Conservation (phyloP, 768 basidiomycete genomes). For the Termitomyces sp. region DNA sequence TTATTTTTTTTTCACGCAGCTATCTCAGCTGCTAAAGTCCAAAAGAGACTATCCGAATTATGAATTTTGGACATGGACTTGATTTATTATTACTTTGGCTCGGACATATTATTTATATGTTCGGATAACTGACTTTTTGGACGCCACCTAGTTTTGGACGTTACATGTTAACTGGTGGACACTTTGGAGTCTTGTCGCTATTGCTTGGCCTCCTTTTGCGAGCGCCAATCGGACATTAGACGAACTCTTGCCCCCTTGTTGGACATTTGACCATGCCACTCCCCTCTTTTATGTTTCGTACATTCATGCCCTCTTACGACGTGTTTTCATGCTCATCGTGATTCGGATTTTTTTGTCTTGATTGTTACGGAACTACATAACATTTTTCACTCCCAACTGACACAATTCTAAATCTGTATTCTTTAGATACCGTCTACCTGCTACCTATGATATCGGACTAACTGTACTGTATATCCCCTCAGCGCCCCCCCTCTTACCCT, state of each 20-base stretch:
- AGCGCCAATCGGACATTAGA: slow-evolving; percentile 20
- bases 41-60: slow-evolving; percentile 36
- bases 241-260: slow-evolving; percentile 18
- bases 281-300: background rate
- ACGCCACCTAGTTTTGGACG: slow-evolving; percentile 8
- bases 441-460: background rate
- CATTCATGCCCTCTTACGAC: slow-evolving; percentile 10
- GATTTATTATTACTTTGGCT: background rate
- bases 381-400: slow-evolving; percentile 1
- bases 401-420: slow-evolving; percentile 17
- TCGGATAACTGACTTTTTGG: slow-evolving; percentile 8
- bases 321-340: background rate
- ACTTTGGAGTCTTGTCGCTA: slow-evolving; percentile 20
- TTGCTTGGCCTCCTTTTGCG: slow-evolving; percentile 15
- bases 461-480: slow-evolving; percentile 13
- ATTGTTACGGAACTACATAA: slow-evolving; percentile 7
- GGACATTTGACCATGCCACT: slow-evolving; percentile 15
- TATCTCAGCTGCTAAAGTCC: slow-evolving; percentile 37
- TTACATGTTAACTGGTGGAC: slow-evolving; percentile 16
- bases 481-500: background rate
- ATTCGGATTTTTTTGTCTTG: slow-evolving; percentile 3
- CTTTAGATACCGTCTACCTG: slow-evolving; percentile 15
- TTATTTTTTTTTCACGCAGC: slow-evolving; percentile 19
- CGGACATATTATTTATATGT: slow-evolving; percentile 12
- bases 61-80: slow-evolving; percentile 14